Evolutionary conservation across 2,329 filamentous ascomycete species (phyloP), one percentile per base, ranked within the genome.

Genomic region (Trichoderma semiorbis): DNA sequence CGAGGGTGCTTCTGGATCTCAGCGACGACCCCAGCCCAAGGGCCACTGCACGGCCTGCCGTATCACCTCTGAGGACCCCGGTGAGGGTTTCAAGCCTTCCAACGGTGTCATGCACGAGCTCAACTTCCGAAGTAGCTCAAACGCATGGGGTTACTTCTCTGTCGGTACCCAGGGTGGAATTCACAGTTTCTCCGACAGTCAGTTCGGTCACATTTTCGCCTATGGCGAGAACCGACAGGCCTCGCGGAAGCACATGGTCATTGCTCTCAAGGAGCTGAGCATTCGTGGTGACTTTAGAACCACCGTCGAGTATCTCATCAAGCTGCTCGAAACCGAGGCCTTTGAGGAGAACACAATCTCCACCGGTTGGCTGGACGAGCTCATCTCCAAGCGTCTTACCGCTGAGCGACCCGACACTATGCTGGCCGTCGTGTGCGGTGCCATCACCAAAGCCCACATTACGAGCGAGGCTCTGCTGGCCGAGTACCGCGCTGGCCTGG

Each of bases 131-230:
- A 97, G 93, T 86, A 97, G 94, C 82, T 98, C 96, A 74, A 99
- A 99, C 77, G 96, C 98, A 71, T 99, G 96, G 96, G 96, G 96
- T 88, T 99, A 99, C 85, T 99, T 99, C 90, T 99, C 96, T 68
- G 96, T 99, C 82, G 93, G 95, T 85, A 96, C 95, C 11, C 92
- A 94, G 70, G 95, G 95, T 85, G 95, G 95, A 83, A 99, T 99
- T 76, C 96, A 99, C 89, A 98, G 94, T 83, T 99, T 97, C 88
- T 98, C 96, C 8, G 96, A 99, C 85, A 97, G 93, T 79, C 96
- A 99, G 80, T 99, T 99, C 78, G 96, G 96, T 84, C 96, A 99
- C 84, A 99, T 99, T 77, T 99, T 99, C 83, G 97, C 96, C 67
- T 99, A 98, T 78, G 96, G 96, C 73, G 96, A 99, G 87, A 99